Percentiles rank a stretch among this genome's conserved stretches.
Evolutionary conservation across 78 protist genomes (phyloP).

Genomic region (Salpingoeca rosetta): DNA sequence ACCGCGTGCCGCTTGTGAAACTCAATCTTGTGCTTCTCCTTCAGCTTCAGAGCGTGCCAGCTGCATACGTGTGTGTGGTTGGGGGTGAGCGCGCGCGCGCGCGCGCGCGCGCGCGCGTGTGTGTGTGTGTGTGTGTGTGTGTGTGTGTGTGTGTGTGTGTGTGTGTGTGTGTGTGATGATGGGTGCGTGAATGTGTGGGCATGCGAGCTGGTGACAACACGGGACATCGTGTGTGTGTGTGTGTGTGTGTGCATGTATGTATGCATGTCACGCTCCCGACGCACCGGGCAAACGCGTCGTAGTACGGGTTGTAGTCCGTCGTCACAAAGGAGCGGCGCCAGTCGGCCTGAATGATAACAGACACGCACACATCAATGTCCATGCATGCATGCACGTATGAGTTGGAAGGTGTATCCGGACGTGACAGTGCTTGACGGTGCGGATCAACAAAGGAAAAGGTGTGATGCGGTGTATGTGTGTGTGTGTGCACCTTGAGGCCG

Average conservation of each 20-base stretch:
- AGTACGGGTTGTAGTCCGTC: slow-evolving; percentile 96
- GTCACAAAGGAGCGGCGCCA: slow-evolving; percentile 98
- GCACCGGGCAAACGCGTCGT: slow-evolving; percentile 96
- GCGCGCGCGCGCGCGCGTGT: slow-evolving; percentile 96
- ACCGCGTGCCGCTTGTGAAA: slow-evolving; percentile 71
- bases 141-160: neutral
- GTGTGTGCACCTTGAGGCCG: slow-evolving; percentile 5
- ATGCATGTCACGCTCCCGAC: no score
- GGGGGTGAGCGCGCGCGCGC: slow-evolving; percentile 96
- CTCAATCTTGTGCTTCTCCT: neutral
- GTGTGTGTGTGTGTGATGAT: neutral
- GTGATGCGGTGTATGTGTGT: no score
- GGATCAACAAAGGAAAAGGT: neutral
- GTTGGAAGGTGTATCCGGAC: no score
- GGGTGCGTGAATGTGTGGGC: no score
- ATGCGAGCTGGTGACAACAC: neutral
- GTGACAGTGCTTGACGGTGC: neutral
- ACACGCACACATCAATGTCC: neutral
- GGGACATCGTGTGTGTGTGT: no score
- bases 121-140: slow-evolving; percentile 1
- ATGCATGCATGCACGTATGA: neutral
- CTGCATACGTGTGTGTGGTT: slow-evolving; percentile 94
- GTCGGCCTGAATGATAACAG: slow-evolving; percentile 59
- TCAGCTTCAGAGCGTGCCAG: slow-evolving; percentile 90
- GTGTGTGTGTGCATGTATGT: slow-evolving; percentile 10